Base-by-base conservation (phyloP, 805 yeast species). In the Starmerella apicola region DNA sequence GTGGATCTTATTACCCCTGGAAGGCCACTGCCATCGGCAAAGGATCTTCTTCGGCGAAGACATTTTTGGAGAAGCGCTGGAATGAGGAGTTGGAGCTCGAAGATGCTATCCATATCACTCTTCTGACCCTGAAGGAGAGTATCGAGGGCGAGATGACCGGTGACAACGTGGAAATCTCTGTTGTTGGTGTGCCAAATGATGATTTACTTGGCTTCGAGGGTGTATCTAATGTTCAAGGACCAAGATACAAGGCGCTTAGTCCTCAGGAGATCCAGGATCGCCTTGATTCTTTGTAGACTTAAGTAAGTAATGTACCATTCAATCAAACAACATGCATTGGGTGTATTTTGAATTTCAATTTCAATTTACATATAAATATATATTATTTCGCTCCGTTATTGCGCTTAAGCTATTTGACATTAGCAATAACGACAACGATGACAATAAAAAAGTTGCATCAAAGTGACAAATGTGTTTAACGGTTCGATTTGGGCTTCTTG, bases 1-100 rank as follows among this genome's bases (percentile, higher is more conserved):
- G 94, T 3, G 99, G 99, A 8, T 77, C 95, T 30, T 91, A 80
- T 61, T 91, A 83, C 71, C 97, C 99, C 8, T 91, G 99, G 99
- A 91, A 88, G 63, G 98, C 98, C 28, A 88, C 98, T 3, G 97
- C 98, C 19, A 91, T 91, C 53, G 99, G 99, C 49, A 86, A 85
- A 58, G 94, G 95, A 20, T 78, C 95, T 3, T 76, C 76, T 32
- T 83, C 94, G n/a, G 98, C 97, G 26, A 91, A 93, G 67, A 88
- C 97, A 1, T 91, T 91, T 54, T 65, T 91, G 57, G 99, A 91
- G 61, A 91, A 91, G 65, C 78, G 99, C 64, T 91, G 97, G 96
- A 88, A 86, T 58, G 94, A 85, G 50, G 95, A 91, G 61, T 68
- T 91, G 58, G 98, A 91, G 65, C 70, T 91, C 48, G 99, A 91